These are phyloP conservation scores for Corylus heterophylla DNA, from an alignment of 306 rosid species.

Conservation along the genomic window DNA sequence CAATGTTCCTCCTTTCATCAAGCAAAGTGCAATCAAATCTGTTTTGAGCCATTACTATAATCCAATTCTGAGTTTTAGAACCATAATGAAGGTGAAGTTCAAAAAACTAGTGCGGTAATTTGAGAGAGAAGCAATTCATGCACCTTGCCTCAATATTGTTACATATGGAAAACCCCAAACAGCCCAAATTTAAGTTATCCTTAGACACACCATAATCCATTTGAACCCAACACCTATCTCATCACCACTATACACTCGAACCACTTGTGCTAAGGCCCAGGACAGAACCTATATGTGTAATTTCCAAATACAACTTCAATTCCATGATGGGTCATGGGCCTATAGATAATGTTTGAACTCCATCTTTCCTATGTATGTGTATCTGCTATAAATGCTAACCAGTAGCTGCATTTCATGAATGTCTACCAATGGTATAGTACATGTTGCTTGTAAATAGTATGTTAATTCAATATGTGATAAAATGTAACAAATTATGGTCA, in stretches of 20 bases:
- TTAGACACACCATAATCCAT: too few species aligned
- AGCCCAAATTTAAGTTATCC: background rate
- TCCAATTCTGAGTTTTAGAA: background rate
- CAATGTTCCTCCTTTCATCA: background rate
- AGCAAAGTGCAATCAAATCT: background rate
- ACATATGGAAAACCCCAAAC: background rate
- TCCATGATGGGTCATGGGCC: slow-evolving; percentile 14
- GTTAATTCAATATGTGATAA: background rate
- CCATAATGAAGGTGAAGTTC: background rate
- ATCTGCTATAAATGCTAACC: background rate
- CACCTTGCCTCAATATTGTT: background rate
- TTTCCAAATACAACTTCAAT: slow-evolving; percentile 47
- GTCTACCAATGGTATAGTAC: background rate
- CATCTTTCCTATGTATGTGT: background rate
- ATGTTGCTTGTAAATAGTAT: background rate
- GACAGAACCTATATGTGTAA: background rate
- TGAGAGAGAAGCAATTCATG: background rate
- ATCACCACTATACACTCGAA: background rate
- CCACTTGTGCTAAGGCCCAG: background rate
- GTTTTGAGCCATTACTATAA: background rate
- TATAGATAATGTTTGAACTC: background rate
- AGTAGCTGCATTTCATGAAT: background rate
- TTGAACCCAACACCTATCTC: background rate
- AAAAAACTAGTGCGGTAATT: background rate
- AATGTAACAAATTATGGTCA: background rate